Base-by-base conservation (phyloP, 2,329 filamentous ascomycete genomes). In the Diaporthe australafricana region DNA sequence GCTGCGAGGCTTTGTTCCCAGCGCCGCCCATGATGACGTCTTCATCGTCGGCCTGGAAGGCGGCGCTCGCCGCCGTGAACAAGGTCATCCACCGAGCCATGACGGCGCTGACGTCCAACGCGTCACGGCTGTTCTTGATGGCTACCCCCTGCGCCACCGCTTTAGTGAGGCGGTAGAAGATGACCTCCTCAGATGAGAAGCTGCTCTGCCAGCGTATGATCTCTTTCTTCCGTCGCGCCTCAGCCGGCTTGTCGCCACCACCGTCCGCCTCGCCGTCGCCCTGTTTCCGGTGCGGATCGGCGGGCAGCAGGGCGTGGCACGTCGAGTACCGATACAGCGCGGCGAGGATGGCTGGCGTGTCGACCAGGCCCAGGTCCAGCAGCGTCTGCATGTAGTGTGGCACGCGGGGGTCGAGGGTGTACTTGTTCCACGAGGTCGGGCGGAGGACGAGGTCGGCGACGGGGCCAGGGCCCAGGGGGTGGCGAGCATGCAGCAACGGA, bases 121-220 rank as follows among this genome's bases (percentile, higher is more conserved):
- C 88, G n/a, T 87, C 85, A 35, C 84, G 79, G 20, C 81, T 77
- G 30, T 82, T 83, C 70, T 79, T 81, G 60, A 90, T 87, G 1
- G 84, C 85, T 0, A 78, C 81, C 0, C 86, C 88, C 60, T 88
- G 84, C 1, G 86, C 92, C 65, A 98, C 95, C 0, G 92, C 93
- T 82, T 97, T 98, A 2, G 94, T 94, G 65, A 99, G 94, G 4
- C 95, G 91, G 81, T 98, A 97, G 78, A 98, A 92, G 82, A 98
- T 94, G 65, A 96, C 92, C 83, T 98, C 98, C 80, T 99, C 96
- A 0, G 92, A 81, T 72, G 84, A 84, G 74, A 89, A 90, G 1
- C 89, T 91, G 79, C 81, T 88, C 66, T 80, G 83, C 89, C 90
- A 92, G 73, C 86, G 80, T 38, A 79, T 48, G 11, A 74, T 45